Evolutionary conservation across 2,329 filamentous ascomycete genomes (phyloP), one percentile per base, ranked within the genome.

Genomic region (Emergomyces africanus): DNA sequence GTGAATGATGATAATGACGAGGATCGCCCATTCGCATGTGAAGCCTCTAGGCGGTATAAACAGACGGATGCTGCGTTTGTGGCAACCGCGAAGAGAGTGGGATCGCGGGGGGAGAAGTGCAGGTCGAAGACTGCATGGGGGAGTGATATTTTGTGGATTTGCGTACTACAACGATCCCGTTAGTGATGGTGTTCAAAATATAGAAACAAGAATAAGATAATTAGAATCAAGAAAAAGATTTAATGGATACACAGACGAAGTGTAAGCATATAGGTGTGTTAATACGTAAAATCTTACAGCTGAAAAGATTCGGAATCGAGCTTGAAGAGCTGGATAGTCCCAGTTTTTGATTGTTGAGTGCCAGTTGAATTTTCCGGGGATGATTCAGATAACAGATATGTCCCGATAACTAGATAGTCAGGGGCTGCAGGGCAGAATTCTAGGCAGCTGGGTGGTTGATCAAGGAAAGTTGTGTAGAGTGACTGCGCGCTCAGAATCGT

Each of bases 91-190:
- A 95, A 79, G 3, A 87, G 74, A 35, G 79, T 78, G 55, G 72
- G 74, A 57, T 77, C 70, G 57, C 73, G 68, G 1, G 81, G 83
- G 61, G 86, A 83, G 71, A 96, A 97, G 65, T 91, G 89, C 35
- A 96, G 77, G 69, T 96, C 91, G 57, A 96, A 80, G 33, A 96
- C 81, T 5, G 89, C 91, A 57, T 85, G 89, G 3, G 84, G 81
- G 25, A 88, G 83, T 5, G 76, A 67, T 4, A 85, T 63, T 0
- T 80, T 85, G 67, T 89, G 82, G 4, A 86, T 67, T 59, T 80
- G 75, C 1, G 71, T 71, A 64, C 84, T 87, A 61, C 65, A n/a
- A 30, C 37, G 9, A 46, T 44, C 49, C 20, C 54, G 42, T 67
- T 60, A 63, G 61, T 10, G 61, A 28, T 18, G 14, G 30, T 30